Evolutionary conservation across 1,284 basidiomycete species (phyloP).

Genomic region (Microbotryomycetes sp.): DNA sequence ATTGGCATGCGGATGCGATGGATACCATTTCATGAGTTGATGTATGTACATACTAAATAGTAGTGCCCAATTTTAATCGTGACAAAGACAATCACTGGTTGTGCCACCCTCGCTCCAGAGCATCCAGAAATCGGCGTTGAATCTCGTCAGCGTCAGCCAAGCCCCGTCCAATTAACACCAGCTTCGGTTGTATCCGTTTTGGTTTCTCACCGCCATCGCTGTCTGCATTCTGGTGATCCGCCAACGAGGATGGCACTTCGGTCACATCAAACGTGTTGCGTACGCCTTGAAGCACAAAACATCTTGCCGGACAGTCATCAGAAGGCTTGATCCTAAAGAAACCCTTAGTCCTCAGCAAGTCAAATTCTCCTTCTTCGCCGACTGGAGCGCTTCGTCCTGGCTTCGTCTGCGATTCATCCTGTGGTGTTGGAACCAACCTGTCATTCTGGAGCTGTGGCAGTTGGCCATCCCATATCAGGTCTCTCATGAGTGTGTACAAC

Average conservation of each 20-base stretch:
- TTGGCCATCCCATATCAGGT: slow-evolving; percentile 62
- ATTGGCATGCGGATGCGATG: no score
- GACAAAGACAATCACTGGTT: no score
- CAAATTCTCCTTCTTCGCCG: slow-evolving; percentile 42
- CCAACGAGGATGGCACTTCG: slow-evolving; percentile 35
- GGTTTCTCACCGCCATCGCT: neutral
- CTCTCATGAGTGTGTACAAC: slow-evolving; percentile 6
- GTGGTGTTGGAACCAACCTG: neutral
- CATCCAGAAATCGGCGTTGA: neutral
- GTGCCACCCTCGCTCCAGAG: neutral
- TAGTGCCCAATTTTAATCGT: neutral
- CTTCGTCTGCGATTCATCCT: neutral
- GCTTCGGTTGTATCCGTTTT: slow-evolving; percentile 47
- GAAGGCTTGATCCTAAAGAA: slow-evolving; percentile 48
- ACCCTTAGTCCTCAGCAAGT: slow-evolving; percentile 77
- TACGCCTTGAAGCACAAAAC: slow-evolving; percentile 76
- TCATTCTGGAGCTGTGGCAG: slow-evolving; percentile 13
- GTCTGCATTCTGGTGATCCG: neutral
- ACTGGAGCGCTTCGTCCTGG: neutral
- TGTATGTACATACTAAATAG: no score
- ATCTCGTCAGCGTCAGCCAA: slow-evolving; percentile 43
- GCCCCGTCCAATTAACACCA: slow-evolving; percentile 81
- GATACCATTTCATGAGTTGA: no score
- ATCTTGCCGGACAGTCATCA: slow-evolving; percentile 36
- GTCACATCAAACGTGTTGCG: slow-evolving; percentile 73